phyloP scores from a whole-genome alignment of 176 grass and related monocot genomes.

The Carex scoparia region DNA sequence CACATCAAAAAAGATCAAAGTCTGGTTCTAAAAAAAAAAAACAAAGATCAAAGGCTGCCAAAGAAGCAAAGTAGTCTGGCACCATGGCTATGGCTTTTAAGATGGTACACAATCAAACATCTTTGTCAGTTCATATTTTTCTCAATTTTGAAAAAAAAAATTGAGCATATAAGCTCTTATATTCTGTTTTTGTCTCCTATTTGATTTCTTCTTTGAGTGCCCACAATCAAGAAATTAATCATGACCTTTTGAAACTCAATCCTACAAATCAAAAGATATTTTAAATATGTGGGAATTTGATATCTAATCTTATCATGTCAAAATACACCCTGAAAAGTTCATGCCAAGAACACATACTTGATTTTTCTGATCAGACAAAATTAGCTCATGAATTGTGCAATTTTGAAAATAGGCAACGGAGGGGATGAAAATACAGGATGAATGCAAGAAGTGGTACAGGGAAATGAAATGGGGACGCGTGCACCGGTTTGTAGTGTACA shows the following conservation, averaged over 20 bases:
- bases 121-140: not conserved
- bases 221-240: not conserved
- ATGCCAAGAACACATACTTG: not conserved
- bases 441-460: constrained; percentile 84
- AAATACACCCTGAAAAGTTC: not conserved
- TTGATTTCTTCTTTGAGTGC: not conserved
- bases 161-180: not conserved
- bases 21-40: not conserved
- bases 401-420: constrained; percentile 50
- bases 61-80: constrained; percentile 5
- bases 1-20: constrained; percentile 13
- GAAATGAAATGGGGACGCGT: constrained; percentile 97
- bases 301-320: not conserved
- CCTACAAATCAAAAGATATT: not conserved
- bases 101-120: constrained; percentile 44
- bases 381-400: not conserved
- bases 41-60: constrained; percentile 7
- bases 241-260: not conserved
- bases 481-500: constrained; percentile 90
- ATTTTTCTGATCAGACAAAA: not conserved
- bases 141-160: not conserved
- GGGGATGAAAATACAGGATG: constrained; percentile 88
- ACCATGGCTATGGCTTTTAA: constrained; percentile 99
- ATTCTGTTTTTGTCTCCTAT: not conserved
- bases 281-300: not conserved